Conservation (phyloP, 2,329 filamentous ascomycete species). For the Fusarium nelsonii region DNA sequence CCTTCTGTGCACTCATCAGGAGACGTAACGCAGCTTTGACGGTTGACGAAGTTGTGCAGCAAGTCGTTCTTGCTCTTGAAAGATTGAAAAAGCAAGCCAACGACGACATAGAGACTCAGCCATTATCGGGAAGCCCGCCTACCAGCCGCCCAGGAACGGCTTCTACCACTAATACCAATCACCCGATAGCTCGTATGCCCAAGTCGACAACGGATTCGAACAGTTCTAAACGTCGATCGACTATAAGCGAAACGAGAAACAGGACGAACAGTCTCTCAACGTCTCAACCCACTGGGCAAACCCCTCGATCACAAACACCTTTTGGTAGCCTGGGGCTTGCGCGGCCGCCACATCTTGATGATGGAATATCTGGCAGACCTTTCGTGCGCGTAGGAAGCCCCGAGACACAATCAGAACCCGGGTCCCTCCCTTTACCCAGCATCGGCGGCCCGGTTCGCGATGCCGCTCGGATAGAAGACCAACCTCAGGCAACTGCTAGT, state of each 20-base stretch:
- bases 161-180: conserved; percentile 29
- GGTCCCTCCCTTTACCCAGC: conserved; percentile 23
- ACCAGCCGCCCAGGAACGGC: conserved; percentile 36
- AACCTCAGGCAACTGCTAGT: conserved; percentile 2
- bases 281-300: conserved; percentile 39
- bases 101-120: conserved; percentile 30
- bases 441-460: conserved; percentile 15
- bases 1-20: conserved; percentile 64
- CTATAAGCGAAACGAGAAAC: conserved; percentile 23
- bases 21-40: conserved; percentile 56
- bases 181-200: conserved; percentile 40
- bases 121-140: conserved; percentile 24
- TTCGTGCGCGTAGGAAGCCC: conserved; percentile 62
- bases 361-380: conserved; percentile 67
- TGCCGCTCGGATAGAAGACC: conserved; percentile 8
- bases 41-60: conserved; percentile 60
- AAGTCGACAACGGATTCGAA: conserved; percentile 37
- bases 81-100: conserved; percentile 36
- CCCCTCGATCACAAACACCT: conserved; percentile 42
- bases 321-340: conserved; percentile 37
- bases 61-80: conserved; percentile 56
- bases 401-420: conserved; percentile 44
- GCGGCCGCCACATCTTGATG: conserved; percentile 52
- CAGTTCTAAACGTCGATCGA: conserved; percentile 34
- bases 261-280: conserved; percentile 35